These are phyloP conservation scores for Hymenochaete sp. DNA, from an alignment of 1,284 basidiomycete genomes.

Conservation along the genomic window DNA sequence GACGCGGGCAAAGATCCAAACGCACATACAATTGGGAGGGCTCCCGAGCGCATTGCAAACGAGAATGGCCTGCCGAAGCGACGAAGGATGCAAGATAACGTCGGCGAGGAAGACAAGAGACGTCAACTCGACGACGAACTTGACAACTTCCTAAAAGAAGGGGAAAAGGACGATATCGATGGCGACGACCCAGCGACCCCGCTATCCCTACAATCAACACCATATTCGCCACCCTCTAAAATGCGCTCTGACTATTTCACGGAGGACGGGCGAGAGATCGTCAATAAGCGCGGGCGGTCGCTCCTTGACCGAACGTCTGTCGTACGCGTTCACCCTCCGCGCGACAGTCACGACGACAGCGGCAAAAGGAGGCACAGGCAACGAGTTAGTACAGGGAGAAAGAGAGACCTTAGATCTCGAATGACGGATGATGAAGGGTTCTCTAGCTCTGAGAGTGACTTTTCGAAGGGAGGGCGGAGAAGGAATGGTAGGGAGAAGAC, in stretches of 20 bases:
- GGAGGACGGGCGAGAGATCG: not conserved
- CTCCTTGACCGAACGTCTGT: slow-evolving; percentile 47
- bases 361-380: not conserved
- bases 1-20: slow-evolving; percentile 51
- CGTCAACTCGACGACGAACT: slow-evolving; percentile 48
- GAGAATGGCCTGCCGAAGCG: slow-evolving; percentile 28
- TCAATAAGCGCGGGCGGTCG: slow-evolving; percentile 34
- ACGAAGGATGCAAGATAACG: slow-evolving; percentile 27
- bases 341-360: not conserved
- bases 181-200: not conserved
- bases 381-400: slow-evolving; percentile 9
- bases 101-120: slow-evolving; percentile 30
- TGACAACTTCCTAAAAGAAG: slow-evolving; percentile 51
- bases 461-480: slow-evolving; percentile 18
- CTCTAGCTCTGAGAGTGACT: slow-evolving; percentile 9
- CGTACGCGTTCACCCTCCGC: slow-evolving; percentile 27
- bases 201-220: slow-evolving; percentile 3
- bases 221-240: slow-evolving; percentile 44
- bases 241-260: slow-evolving; percentile 58
- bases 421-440: slow-evolving; percentile 2
- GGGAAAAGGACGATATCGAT: slow-evolving; percentile 9
- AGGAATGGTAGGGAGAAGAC: slow-evolving; percentile 20
- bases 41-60: too few species aligned
- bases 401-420: slow-evolving; percentile 4
- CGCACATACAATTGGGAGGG: slow-evolving; percentile 23